Evolutionary conservation across 202 grass and related monocot species (phyloP).

Genomic region (Eragrostis tef): DNA sequence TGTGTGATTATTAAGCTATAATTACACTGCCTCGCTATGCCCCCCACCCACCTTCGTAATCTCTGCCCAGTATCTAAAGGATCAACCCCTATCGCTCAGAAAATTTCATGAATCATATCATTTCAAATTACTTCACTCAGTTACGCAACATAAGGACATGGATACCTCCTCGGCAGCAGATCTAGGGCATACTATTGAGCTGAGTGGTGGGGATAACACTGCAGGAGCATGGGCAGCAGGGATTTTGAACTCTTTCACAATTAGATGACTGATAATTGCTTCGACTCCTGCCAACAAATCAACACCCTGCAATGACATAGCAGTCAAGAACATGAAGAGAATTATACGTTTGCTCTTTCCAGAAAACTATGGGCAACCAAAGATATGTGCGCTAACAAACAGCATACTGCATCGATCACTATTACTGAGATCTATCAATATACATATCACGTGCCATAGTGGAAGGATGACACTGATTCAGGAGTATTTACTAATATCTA

Average conservation of each 20-base stretch:
- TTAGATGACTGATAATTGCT: slow-evolving; percentile 88
- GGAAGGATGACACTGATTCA: neutral
- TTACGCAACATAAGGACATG: slow-evolving; percentile 20
- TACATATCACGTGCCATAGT: neutral
- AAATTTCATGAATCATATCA: too few relatives aligned
- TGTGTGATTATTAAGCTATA: slow-evolving; percentile 31
- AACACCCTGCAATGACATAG: slow-evolving; percentile 65
- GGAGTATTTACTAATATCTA: slow-evolving; percentile 18
- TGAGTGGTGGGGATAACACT: slow-evolving; percentile 62
- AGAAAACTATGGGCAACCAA: slow-evolving; percentile 18
- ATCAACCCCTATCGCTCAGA: too few relatives aligned
- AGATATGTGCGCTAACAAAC: neutral
- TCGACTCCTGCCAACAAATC: slow-evolving; percentile 89
- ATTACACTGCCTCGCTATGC: neutral
- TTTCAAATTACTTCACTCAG: neutral
- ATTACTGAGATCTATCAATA: neutral
- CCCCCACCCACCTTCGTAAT: too few relatives aligned
- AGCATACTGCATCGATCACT: neutral
- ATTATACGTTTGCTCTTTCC: neutral
- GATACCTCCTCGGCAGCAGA: slow-evolving; percentile 88
- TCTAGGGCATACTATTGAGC: slow-evolving; percentile 64
- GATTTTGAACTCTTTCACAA: slow-evolving; percentile 92
- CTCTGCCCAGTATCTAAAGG: too few relatives aligned
- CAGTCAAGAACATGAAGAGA: neutral
- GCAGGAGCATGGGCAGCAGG: slow-evolving; percentile 87